Evolutionary conservation across 352 stramenopile genomes (phyloP).

Genomic region (Phytophthora podocarpi): DNA sequence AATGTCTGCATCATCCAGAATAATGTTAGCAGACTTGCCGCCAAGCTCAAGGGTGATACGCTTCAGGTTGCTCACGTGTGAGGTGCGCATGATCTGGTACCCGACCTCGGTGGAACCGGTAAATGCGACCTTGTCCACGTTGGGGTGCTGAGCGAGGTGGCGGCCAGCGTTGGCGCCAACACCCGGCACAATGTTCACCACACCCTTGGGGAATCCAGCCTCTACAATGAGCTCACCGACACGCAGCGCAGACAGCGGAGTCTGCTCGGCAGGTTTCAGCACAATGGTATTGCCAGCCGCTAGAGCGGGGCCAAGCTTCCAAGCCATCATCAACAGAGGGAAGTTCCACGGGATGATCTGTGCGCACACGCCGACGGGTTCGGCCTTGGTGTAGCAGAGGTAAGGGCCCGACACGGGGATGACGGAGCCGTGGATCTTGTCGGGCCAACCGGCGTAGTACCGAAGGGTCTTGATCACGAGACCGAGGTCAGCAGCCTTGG

Average conservation of each 20-base stretch:
- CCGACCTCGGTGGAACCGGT: conserved; percentile 74
- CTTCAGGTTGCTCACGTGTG: conserved; percentile 74
- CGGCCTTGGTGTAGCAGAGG: neutral
- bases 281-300: neutral
- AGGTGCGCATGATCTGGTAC: conserved; percentile 65
- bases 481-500: conserved; percentile 81
- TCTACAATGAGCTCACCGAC: neutral
- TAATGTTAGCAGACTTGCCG: conserved; percentile 78
- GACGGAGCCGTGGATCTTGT: conserved; percentile 23
- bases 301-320: neutral
- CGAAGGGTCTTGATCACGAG: conserved; percentile 83
- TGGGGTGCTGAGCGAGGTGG: conserved; percentile 50
- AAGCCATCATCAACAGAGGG: neutral
- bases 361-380: neutral
- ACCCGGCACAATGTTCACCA: conserved; percentile 71
- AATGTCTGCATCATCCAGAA: conserved; percentile 70
- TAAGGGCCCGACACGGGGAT: neutral
- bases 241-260: neutral
- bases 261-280: neutral
- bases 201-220: neutral
- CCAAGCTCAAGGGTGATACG: conserved; percentile 75
- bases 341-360: conserved; percentile 54
- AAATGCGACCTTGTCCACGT: conserved; percentile 87
- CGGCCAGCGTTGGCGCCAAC: conserved; percentile 45
- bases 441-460: conserved; percentile 92